phyloP scores from a whole-genome alignment of 1,139 yeast genomes.

The Debaryomyces subglobosus region DNA sequence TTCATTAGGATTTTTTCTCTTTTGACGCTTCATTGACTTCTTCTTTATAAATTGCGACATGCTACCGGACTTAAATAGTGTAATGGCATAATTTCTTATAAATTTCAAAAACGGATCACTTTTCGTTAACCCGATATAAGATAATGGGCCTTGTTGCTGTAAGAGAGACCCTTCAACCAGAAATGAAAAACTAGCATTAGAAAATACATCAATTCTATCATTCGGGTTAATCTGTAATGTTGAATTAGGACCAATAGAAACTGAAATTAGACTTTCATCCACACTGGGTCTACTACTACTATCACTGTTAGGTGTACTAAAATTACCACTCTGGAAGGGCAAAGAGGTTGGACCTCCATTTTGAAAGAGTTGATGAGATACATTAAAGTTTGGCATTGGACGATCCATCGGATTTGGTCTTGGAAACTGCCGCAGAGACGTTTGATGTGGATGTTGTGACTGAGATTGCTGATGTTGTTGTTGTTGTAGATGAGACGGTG shows the following conservation, averaged over 20 bases:
- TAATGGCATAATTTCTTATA: constrained; percentile 40
- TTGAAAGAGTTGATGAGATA: not conserved
- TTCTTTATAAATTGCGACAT: constrained; percentile 34
- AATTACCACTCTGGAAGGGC: not conserved
- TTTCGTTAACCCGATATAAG: constrained; percentile 47
- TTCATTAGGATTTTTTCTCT: constrained; percentile 3
- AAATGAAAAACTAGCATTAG: constrained; percentile 42
- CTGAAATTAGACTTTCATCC: constrained; percentile 24
- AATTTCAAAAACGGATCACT: constrained; percentile 46
- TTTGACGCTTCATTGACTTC: constrained; percentile 21
- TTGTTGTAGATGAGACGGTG: not conserved
- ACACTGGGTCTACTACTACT: not conserved
- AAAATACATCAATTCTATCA: constrained; percentile 39
- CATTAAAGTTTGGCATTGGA: not conserved
- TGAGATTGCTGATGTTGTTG: constrained; percentile 6
- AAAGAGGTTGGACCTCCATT: not conserved
- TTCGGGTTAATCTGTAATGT: constrained; percentile 37
- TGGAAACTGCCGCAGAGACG: not conserved
- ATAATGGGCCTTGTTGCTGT: constrained; percentile 48
- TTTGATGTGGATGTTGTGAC: constrained; percentile 6
- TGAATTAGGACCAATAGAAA: constrained; percentile 44
- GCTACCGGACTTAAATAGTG: constrained; percentile 39
- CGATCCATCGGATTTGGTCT: not conserved
- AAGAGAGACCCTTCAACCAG: constrained; percentile 42
- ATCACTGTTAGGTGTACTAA: not conserved